A percentile compares a stretch with the other conserved stretches of the same genome.
Evolutionary conservation across 306 rosid species (phyloP).

Genomic region (apple (Malus domestica)): DNA sequence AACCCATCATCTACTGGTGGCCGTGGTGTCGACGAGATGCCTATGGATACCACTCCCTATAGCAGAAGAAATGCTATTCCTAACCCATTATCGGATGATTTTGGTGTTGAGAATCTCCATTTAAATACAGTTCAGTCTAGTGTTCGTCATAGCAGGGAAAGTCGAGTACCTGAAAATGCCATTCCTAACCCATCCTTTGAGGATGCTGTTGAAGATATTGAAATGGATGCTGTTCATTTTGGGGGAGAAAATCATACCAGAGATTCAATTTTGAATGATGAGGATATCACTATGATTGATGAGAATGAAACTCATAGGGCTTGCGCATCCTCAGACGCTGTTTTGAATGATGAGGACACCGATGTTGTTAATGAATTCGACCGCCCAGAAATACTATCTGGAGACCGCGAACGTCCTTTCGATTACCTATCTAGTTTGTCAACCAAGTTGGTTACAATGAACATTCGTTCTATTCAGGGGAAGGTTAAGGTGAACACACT

Average conservation of each 20-base stretch:
- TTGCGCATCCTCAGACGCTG: conserved; percentile 19
- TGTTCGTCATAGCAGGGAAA: conserved; percentile 9
- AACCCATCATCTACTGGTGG: conserved; percentile 24
- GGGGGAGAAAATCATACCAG: conserved; percentile 26
- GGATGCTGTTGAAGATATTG: conserved; percentile 24
- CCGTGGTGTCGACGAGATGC: conserved; percentile 21
- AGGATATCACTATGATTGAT: conserved; percentile 11
- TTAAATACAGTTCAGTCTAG: conserved; percentile 6
- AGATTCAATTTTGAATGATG: conserved; percentile 22
- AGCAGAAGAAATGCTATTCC: conserved; percentile 35
- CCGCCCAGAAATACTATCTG: conserved; percentile 37
- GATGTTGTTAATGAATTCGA: conserved; percentile 30
- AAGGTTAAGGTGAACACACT: conserved; percentile 56
- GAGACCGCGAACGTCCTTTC: conserved; percentile 60
- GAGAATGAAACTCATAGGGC: conserved; percentile 6
- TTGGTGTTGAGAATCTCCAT: conserved; percentile 28
- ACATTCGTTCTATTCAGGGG: conserved; percentile 46
- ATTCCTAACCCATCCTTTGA: conserved; percentile 25
- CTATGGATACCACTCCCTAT: conserved; percentile 21
- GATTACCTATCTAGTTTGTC: conserved; percentile 82
- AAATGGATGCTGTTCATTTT: conserved; percentile 17
- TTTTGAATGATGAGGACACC: conserved; percentile 26
- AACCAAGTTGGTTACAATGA: conserved; percentile 60
- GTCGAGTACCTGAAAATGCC: conserved; percentile 18
- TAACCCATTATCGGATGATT: conserved; percentile 23